phyloP scores from a whole-genome alignment of 768 basidiomycete genomes.

The Xerocomellus chrysenteron region DNA sequence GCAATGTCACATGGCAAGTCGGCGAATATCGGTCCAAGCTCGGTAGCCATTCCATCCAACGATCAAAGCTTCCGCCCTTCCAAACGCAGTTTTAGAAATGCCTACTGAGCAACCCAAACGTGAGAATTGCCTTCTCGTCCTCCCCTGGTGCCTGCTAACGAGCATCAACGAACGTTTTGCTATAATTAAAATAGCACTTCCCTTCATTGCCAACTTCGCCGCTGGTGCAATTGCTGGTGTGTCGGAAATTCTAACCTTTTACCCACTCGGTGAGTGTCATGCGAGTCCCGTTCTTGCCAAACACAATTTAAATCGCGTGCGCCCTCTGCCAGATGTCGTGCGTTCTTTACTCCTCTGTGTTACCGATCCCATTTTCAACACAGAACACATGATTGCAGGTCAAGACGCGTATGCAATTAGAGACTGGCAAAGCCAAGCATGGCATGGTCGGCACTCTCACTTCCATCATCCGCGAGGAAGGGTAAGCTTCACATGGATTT shows the following conservation, averaged over 20 bases:
- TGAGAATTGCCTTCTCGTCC: slow-evolving; percentile 7
- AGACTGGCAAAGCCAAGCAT: slow-evolving; percentile 70
- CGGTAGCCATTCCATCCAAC: not conserved
- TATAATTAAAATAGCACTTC: slow-evolving; percentile 54
- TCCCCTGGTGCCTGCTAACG: not conserved
- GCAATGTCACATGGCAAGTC: slow-evolving; percentile 1
- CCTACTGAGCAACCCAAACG: slow-evolving; percentile 34
- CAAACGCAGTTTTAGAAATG: slow-evolving; percentile 13
- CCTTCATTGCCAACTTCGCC: slow-evolving; percentile 85
- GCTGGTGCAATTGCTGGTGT: slow-evolving; percentile 97
- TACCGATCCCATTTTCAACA: not conserved
- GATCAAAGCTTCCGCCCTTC: not conserved
- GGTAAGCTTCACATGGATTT: slow-evolving; percentile 48
- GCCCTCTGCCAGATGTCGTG: slow-evolving; percentile 69
- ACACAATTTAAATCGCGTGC: slow-evolving; percentile 4
- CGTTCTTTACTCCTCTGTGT: slow-evolving; percentile 31
- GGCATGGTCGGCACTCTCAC: slow-evolving; percentile 83
- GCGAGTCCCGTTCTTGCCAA: not conserved
- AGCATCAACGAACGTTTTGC: slow-evolving; percentile 3
- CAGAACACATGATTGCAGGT: slow-evolving; percentile 50
- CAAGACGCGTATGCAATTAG: slow-evolving; percentile 98
- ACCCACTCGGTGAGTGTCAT: slow-evolving; percentile 74
- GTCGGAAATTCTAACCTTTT: slow-evolving; percentile 80
- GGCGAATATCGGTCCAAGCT: not conserved
- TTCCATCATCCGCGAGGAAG: slow-evolving; percentile 86